Evolutionary conservation across 78 protist species (phyloP), one percentile per base, ranked within the genome.

Genomic region (Dictyostelium firmibasis): DNA sequence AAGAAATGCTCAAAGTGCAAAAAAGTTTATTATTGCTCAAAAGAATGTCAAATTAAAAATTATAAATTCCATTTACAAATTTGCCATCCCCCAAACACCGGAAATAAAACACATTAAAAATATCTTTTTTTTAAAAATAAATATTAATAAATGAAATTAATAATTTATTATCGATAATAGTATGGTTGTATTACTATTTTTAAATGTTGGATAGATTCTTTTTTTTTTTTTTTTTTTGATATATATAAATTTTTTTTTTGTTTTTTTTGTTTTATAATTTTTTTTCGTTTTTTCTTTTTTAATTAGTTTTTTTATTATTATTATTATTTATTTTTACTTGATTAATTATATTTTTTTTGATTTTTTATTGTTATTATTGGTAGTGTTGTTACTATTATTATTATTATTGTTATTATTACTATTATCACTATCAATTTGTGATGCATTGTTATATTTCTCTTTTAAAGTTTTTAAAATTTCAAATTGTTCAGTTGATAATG

Each of bases 1-100:
- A 89, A 81, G 41, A 89, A 89, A 57, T 89, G 94, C 74, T 83
- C 86, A 23, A 78, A 85, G 70, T 89, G 94, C 35, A 81, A 81
- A 81, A 74, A 69, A 16, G 94, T 89, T 14, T 89, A 23, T 81
- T 89, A 89, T 81, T 89, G 94, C 36, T 89, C 94, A 69, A 89
- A 81, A 50, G 94, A 89, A 43, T 89, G 94, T 44, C 94, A 89
- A 47, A 70, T 81, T 47, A 89, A 81, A 53, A 89, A 89, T 69
- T 89, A 85, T 85, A 60, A 44, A n/a, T 89, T 89, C 53, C 94
- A 89, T 57, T 38, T 44, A 70, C 33, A 62, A 13, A 81, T 89
- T n/a, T 89, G 94, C 70, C 31, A 67, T 67, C 20, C 62, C 0
- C 62, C 38, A 67, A 25, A 10, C 11, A 67, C 3, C 0, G 35